Evolutionary conservation across 108 stramenopile genomes (phyloP).

Genomic region (Epithemia pelagica): DNA sequence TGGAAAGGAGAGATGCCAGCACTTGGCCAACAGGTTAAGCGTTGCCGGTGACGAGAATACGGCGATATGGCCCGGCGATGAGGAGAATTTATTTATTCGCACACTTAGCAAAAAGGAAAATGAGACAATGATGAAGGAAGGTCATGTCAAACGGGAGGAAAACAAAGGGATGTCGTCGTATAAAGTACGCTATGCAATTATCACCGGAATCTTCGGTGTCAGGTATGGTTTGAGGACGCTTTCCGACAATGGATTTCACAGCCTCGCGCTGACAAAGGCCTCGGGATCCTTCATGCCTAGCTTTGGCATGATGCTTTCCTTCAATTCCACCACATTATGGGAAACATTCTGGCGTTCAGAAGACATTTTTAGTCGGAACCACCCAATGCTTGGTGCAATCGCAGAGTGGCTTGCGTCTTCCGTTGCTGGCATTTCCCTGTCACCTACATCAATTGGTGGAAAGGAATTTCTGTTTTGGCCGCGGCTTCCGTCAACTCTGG

Average conservation of each 20-base stretch:
- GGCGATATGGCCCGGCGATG: not conserved
- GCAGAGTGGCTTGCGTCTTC: slow-evolving; percentile 43
- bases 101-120: not conserved
- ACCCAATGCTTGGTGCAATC: slow-evolving; percentile 45
- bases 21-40: not conserved
- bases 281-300: not conserved
- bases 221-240: not conserved
- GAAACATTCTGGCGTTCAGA: slow-evolving; percentile 43
- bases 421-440: slow-evolving; percentile 27
- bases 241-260: not conserved
- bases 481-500: not conserved
- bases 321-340: slow-evolving; percentile 49
- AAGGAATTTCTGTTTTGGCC: not conserved
- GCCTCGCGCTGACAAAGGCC: not conserved
- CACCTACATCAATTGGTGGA: not conserved
- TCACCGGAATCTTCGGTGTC: not conserved
- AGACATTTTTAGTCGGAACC: slow-evolving; percentile 39
- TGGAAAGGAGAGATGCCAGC: not conserved
- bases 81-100: not conserved
- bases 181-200: not conserved
- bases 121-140: not conserved
- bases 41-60: not conserved
- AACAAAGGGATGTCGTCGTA: not conserved
- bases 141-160: not conserved
- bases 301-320: not conserved